Conservation (phyloP, 2,329 filamentous ascomycete species). For the Fusarium scirpi region DNA sequence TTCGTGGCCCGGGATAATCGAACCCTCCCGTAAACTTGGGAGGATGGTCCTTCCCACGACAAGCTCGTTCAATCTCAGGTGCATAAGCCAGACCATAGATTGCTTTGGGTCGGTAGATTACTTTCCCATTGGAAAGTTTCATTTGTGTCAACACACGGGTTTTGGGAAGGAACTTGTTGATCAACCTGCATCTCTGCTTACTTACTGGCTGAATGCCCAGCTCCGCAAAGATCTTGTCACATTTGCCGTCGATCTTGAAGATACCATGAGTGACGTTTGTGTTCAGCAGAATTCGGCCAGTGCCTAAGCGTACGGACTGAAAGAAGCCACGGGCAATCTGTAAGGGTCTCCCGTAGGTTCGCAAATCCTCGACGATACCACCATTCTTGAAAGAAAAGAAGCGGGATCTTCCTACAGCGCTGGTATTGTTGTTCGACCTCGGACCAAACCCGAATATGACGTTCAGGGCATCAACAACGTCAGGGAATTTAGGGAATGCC, state of each 20-base stretch:
- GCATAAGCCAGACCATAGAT: slow-evolving; percentile 48
- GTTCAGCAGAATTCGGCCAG: slow-evolving; percentile 66
- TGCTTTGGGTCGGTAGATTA: slow-evolving; percentile 47
- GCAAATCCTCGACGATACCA: slow-evolving; percentile 47
- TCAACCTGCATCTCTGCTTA: slow-evolving; percentile 28
- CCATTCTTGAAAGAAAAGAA: slow-evolving; percentile 60
- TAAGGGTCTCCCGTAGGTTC: slow-evolving; percentile 49
- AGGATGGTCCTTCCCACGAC: slow-evolving; percentile 22
- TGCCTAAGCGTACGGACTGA: slow-evolving; percentile 65
- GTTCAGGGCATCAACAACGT: slow-evolving; percentile 64
- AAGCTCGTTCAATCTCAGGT: slow-evolving; percentile 39
- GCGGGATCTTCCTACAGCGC: slow-evolving; percentile 60
- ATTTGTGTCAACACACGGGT: slow-evolving; percentile 53
- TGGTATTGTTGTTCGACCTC: slow-evolving; percentile 52
- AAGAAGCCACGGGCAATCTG: slow-evolving; percentile 65
- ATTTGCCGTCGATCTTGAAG: slow-evolving; percentile 57
- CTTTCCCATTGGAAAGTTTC: slow-evolving; percentile 49
- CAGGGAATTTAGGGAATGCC: slow-evolving; percentile 62
- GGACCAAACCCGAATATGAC: slow-evolving; percentile 62
- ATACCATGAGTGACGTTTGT: slow-evolving; percentile 66
- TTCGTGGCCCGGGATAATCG: slow-evolving; percentile 51
- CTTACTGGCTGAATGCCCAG: slow-evolving; percentile 37
- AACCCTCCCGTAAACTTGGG: slow-evolving; percentile 41
- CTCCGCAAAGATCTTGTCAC: slow-evolving; percentile 52
- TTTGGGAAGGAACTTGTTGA: slow-evolving; percentile 56